Evolutionary conservation across 192 early-diverging fungal species (phyloP), one percentile per base, ranked within the genome.

Genomic region (Spizellomyces punctatus): DNA sequence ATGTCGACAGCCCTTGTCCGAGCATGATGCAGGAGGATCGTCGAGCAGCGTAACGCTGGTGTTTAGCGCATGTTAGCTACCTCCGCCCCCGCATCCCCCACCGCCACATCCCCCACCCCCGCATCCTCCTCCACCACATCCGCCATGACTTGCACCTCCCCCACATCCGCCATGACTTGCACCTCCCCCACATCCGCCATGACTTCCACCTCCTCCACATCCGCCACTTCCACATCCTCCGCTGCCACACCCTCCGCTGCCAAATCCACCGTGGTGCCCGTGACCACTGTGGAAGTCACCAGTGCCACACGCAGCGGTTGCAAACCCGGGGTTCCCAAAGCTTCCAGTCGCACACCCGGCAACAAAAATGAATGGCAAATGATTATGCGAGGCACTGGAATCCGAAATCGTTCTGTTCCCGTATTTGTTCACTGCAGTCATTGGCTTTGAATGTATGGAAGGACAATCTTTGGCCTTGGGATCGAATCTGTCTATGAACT

Each of bases 1-100:
- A 36, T n/a, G 27, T 36, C 27, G 27, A 36, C 27, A 36, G 27
- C 0, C 27, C 27, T 36, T 36, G 27, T 36, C 3, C 27, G 27
- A 36, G 27, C 27, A 36, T 36, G 27, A 36, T 36, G 27, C 27
- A 36, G 27, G 27, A 36, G 27, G 1, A 36, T 36, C 27, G 27
- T 36, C 27, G 27, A 36, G 27, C 27, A 36, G 27, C 27, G 27
- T 36, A 36, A 36, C 27, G 27, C 27, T 36, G 27, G 1, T 36
- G 27, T 36, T 36, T 36, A 36, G 27, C 27, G 27, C 27, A 36
- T 36, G 27, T 36, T 36, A 36, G 27, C 27, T 36, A 36, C 76
- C 64, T 56, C 63, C 71, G 45, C 64, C 47, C 6, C 64, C 62
- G 36, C 70, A 52, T 27, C 69, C 64, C 14, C 56, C 60, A 6